These are phyloP conservation scores for Collybia sordida DNA, from an alignment of 768 basidiomycete species.

Conservation along the genomic window DNA sequence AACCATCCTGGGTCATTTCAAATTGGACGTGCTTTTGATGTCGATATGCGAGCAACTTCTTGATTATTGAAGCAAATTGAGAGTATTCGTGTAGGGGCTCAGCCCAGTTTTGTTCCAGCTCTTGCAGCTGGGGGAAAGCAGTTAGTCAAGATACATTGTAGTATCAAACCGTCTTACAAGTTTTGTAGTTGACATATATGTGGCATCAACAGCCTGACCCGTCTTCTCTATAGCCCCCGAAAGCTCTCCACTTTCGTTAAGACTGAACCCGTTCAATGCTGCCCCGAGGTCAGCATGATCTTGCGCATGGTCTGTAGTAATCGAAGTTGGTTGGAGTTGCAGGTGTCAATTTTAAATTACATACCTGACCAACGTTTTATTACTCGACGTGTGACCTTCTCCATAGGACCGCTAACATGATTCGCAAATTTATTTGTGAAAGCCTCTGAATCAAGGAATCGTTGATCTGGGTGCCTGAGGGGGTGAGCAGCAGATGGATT, in stretches of 20 bases:
- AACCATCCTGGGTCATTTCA: conserved; percentile 91
- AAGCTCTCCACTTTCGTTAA: conserved; percentile 76
- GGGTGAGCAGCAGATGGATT: conserved; percentile 88
- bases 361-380: conserved; percentile 94
- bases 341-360: conserved; percentile 19
- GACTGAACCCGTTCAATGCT: conserved; percentile 87
- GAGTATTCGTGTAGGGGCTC: conserved; percentile 95
- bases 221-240: conserved; percentile 93
- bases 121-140: conserved; percentile 65
- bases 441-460: conserved; percentile 93
- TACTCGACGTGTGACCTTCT: conserved; percentile 90
- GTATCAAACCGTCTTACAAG: conserved; percentile 52
- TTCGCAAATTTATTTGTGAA: conserved; percentile 96
- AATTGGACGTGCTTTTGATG: conserved; percentile 98
- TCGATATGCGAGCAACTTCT: conserved; percentile 89
- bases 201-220: conserved; percentile 93
- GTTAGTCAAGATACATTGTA: conserved; percentile 6
- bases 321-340: background rate
- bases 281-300: conserved; percentile 93
- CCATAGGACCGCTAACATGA: conserved; percentile 91
- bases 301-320: conserved; percentile 64
- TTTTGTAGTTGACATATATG: conserved; percentile 89
- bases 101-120: conserved; percentile 92
- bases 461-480: conserved; percentile 89
- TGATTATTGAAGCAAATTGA: conserved; percentile 94